Conservation (phyloP, 148 eudicot genomes). For the Drosera capensis region DNA sequence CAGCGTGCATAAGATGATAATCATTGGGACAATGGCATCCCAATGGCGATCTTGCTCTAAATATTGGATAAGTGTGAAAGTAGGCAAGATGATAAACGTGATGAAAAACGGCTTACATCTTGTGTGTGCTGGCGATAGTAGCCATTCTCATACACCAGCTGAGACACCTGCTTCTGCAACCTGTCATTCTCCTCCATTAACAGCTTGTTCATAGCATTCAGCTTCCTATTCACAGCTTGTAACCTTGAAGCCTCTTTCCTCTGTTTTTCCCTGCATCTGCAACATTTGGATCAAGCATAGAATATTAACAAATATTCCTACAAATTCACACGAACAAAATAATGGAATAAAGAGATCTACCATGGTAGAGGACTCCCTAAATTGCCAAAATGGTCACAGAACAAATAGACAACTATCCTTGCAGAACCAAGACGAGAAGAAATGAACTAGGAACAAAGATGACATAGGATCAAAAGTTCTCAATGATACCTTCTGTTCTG, state of each 20-base stretch:
- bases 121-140: conserved; percentile 83
- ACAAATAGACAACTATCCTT: not conserved
- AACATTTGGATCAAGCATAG: not conserved
- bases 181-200: conserved; percentile 97
- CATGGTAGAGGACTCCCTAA: not conserved
- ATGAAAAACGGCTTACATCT: conserved; percentile 25
- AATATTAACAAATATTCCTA: not conserved
- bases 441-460: not conserved
- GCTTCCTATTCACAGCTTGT: conserved; percentile 89
- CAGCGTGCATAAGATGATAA: too few species aligned
- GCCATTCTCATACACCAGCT: conserved; percentile 87
- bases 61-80: too few species aligned
- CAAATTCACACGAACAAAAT: not conserved
- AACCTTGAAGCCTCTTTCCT: conserved; percentile 88
- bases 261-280: conserved; percentile 94
- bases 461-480: not conserved
- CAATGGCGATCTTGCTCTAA: too few species aligned
- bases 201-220: conserved; percentile 96
- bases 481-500: conserved; percentile 11
- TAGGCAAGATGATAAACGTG: not conserved
- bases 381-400: not conserved
- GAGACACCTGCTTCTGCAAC: conserved; percentile 88
- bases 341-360: not conserved
- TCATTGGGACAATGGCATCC: too few species aligned
- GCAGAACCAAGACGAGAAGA: not conserved